Conservation (phyloP, 345 rosid species). For the Cochlearia excelsa region DNA sequence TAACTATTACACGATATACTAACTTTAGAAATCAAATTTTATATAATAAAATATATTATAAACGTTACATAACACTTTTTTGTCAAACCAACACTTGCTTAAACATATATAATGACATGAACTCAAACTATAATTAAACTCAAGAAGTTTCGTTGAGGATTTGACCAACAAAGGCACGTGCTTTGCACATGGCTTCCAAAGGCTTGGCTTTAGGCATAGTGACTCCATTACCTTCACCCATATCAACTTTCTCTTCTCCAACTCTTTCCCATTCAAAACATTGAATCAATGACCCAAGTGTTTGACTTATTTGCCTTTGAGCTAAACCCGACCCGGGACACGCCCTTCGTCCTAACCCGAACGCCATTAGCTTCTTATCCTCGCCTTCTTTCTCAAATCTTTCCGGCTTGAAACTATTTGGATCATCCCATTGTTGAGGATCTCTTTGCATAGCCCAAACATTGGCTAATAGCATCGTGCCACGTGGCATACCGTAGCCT, state of each 20-base stretch:
- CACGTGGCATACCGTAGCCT: too few species aligned
- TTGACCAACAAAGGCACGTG: slow-evolving; percentile 29
- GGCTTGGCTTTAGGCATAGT: slow-evolving; percentile 43
- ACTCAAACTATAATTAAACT: background rate
- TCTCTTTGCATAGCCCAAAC: slow-evolving; percentile 25
- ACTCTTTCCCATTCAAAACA: slow-evolving; percentile 51
- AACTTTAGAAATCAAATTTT: too few species aligned
- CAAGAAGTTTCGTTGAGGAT: slow-evolving; percentile 4
- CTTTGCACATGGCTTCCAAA: slow-evolving; percentile 39
- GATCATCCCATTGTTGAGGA: slow-evolving; percentile 31
- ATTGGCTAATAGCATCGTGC: background rate
- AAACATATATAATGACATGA: background rate
- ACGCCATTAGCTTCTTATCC: slow-evolving; percentile 34
- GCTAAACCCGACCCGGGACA: slow-evolving; percentile 45
- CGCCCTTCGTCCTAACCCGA: slow-evolving; percentile 49
- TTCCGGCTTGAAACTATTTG: slow-evolving; percentile 25
- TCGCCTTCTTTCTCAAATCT: slow-evolving; percentile 31
- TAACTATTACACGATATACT: too few species aligned
- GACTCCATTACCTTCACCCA: slow-evolving; percentile 39
- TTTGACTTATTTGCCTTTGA: slow-evolving; percentile 33
- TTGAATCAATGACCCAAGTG: slow-evolving; percentile 47
- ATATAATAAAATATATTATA: too few species aligned
- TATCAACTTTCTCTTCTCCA: slow-evolving; percentile 33
- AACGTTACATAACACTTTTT: too few species aligned
- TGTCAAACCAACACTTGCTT: too few species aligned